phyloP scores from a whole-genome alignment of 345 rosid genomes.

The Citrus cavaleriei region DNA sequence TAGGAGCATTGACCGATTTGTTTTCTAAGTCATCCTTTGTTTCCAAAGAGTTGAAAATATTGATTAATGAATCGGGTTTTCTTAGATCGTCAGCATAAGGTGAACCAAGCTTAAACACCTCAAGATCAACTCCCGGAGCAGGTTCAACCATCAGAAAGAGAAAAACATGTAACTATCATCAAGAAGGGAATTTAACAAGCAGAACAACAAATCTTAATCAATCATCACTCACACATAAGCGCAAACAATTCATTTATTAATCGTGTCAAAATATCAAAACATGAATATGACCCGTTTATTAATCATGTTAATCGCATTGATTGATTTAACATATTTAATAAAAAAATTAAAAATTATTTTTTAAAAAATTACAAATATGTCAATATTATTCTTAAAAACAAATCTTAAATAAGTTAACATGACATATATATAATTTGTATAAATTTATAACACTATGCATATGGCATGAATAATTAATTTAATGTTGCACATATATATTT shows the following conservation, averaged over 20 bases:
- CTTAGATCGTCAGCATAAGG: constrained; percentile 19
- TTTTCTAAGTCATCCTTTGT: constrained; percentile 11
- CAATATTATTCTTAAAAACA: too few relatives aligned
- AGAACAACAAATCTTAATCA: not conserved
- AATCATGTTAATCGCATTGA: too few relatives aligned
- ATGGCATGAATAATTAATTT: too few relatives aligned
- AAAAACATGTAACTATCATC: not conserved
- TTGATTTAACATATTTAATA: too few relatives aligned
- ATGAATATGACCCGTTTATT: too few relatives aligned
- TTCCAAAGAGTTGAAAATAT: constrained; percentile 50
- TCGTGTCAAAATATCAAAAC: too few relatives aligned
- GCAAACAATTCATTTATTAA: not conserved
- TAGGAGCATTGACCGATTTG: constrained; percentile 28
- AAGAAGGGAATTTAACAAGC: not conserved
- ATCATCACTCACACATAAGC: not conserved
- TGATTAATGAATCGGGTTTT: constrained; percentile 46
- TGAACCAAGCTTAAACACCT: constrained; percentile 47
- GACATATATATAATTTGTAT: too few relatives aligned
- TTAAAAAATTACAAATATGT: too few relatives aligned
- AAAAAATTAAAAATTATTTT: too few relatives aligned
- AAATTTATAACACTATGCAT: too few relatives aligned
- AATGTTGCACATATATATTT: too few relatives aligned
- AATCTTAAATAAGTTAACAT: too few relatives aligned
- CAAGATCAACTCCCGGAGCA: constrained; percentile 60
- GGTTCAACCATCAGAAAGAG: constrained; percentile 47